Conservation (phyloP, 2,329 filamentous ascomycete species). For the Nothomitra cinnamomea region DNA sequence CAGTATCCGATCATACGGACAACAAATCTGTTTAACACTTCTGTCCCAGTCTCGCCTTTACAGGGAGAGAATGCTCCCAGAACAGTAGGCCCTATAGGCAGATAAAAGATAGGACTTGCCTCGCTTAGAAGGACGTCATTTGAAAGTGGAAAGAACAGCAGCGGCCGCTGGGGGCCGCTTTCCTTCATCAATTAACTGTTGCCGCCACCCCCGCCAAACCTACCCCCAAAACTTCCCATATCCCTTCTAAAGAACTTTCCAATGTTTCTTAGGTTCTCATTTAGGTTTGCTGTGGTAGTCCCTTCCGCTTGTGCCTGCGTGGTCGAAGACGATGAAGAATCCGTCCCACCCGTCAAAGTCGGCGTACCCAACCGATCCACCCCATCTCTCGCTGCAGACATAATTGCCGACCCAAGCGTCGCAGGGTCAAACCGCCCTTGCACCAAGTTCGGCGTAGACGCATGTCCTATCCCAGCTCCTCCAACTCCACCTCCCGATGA, state of each 20-base stretch:
- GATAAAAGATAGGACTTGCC: no score
- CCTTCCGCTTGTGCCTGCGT: slow-evolving; percentile 17
- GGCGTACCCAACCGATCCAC: slow-evolving; percentile 59
- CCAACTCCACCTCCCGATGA: slow-evolving; percentile 17
- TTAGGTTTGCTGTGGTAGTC: slow-evolving; percentile 52
- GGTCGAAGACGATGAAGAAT: slow-evolving; percentile 15
- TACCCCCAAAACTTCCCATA: slow-evolving; percentile 55
- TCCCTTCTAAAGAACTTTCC: slow-evolving; percentile 92
- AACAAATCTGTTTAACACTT: no score
- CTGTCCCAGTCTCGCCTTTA: no score
- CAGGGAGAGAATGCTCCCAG: no score
- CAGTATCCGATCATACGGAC: no score
- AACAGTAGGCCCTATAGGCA: no score
- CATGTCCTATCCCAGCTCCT: slow-evolving; percentile 11
- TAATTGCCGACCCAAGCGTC: slow-evolving; percentile 68
- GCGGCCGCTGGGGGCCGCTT: no score
- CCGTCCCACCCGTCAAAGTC: slow-evolving; percentile 12
- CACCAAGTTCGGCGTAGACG: slow-evolving; percentile 15
- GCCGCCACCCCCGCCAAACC: slow-evolving; percentile 42
- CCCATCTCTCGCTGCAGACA: slow-evolving; percentile 74
- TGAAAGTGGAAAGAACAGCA: no score
- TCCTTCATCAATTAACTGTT: not conserved
- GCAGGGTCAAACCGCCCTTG: slow-evolving; percentile 59
- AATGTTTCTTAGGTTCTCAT: slow-evolving; percentile 89
- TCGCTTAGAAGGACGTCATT: no score